phyloP scores from a whole-genome alignment of 495 filamentous ascomycete genomes.

The Podospora pseudocomata region DNA sequence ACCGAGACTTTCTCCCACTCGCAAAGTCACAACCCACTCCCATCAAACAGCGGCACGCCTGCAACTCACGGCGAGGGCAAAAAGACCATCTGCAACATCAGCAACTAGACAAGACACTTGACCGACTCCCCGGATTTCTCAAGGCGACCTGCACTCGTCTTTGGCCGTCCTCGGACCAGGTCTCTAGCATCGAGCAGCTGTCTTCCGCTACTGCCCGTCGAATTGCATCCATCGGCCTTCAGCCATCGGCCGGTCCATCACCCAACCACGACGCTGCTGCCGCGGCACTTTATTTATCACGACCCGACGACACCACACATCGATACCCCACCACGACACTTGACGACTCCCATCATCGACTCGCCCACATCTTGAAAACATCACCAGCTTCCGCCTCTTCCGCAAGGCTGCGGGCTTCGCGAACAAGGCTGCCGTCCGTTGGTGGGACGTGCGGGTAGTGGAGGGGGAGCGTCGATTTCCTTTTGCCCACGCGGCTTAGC shows the following conservation, averaged over 20 bases:
- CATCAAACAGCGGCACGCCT: not conserved
- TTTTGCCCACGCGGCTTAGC: constrained; percentile 49
- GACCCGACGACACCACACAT: not conserved
- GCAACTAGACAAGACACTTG: constrained; percentile 5
- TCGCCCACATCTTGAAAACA: constrained; percentile 4
- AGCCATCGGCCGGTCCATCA: not conserved
- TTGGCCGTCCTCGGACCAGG: constrained; percentile 21
- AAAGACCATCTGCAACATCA: constrained; percentile 16
- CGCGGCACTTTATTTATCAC: constrained; percentile 11
- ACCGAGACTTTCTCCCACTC: not conserved
- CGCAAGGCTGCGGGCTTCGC: constrained; percentile 27
- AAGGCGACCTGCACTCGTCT: constrained; percentile 41
- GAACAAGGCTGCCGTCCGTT: constrained; percentile 38
- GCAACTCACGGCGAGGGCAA: not conserved
- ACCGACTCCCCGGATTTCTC: constrained; percentile 14
- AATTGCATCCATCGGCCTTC: constrained; percentile 7
- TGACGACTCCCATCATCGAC: constrained; percentile 4
- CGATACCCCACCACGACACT: not conserved
- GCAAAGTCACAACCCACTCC: not conserved
- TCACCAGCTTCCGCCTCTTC: constrained; percentile 13
- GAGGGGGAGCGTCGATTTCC: constrained; percentile 45
- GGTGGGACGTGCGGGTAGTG: constrained; percentile 41
- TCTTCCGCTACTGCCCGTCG: not conserved
- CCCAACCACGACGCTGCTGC: constrained; percentile 1
- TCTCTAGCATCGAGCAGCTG: not conserved